Conservation (phyloP, 1,284 basidiomycete genomes). For the Rhodotorula sp. region DNA sequence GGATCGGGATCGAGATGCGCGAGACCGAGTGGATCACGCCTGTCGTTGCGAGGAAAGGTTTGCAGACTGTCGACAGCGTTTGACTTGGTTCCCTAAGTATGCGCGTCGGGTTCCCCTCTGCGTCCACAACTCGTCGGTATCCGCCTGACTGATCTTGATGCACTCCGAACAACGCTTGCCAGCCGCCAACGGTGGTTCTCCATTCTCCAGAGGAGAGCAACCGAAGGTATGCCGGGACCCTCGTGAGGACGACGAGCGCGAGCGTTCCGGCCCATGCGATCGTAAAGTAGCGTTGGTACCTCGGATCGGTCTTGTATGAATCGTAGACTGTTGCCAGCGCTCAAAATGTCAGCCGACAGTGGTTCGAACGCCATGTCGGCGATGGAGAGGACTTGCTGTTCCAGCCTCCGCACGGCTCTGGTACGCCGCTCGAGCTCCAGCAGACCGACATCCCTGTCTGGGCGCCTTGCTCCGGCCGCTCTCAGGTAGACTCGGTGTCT, state of each 20-base stretch:
- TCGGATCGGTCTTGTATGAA: constrained; percentile 35
- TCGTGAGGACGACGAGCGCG: constrained; percentile 21
- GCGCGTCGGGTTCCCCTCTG: neutral
- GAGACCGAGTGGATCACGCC: constrained; percentile 15
- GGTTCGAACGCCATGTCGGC: no score
- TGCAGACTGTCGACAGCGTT: neutral
- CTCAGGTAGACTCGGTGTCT: no score
- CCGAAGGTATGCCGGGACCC: constrained; percentile 5
- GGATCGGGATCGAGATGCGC: constrained; percentile 7
- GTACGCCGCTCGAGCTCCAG: constrained; percentile 13
- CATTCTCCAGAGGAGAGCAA: neutral
- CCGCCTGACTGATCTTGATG: constrained; percentile 4
- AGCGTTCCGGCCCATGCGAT: constrained; percentile 24
- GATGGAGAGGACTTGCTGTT: constrained; percentile 3
- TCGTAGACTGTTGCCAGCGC: constrained; percentile 26
- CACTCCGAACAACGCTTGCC: constrained; percentile 15
- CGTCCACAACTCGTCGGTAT: neutral
- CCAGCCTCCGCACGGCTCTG: constrained; percentile 27
- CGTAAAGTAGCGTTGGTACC: constrained; percentile 28
- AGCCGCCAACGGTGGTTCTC: neutral
- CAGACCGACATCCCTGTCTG: constrained; percentile 3
- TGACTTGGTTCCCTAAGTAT: neutral
- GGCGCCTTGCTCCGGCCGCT: no score
- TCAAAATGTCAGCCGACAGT: neutral
- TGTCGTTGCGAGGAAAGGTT: constrained; percentile 8